Conservation (phyloP, 2,329 filamentous ascomycete species). For the Sarocladium oryzae region DNA sequence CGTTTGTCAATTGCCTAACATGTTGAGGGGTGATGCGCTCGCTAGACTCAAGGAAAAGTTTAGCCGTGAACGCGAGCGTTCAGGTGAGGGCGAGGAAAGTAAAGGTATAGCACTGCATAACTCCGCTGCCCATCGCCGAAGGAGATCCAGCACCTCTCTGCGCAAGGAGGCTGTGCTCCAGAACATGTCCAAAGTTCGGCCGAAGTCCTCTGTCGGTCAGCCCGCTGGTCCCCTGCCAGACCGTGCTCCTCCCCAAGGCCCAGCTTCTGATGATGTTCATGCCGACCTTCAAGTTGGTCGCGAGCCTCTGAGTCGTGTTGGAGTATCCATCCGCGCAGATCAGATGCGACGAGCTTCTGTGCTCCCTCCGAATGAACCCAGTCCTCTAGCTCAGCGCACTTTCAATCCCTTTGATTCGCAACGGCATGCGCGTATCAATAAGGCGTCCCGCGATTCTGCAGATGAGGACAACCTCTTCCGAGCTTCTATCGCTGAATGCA, state of each 20-base stretch:
- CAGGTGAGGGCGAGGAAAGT: conserved; percentile 66
- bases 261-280: conserved; percentile 71
- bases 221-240: conserved; percentile 1
- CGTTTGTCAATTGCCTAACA: conserved; percentile 83
- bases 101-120: conserved; percentile 98
- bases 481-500: conserved; percentile 85
- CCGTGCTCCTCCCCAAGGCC: conserved; percentile 28
- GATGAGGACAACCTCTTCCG: conserved; percentile 88
- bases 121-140: conserved; percentile 54
- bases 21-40: conserved; percentile 76
- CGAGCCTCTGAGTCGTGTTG: conserved; percentile 13
- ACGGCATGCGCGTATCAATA: conserved; percentile 39
- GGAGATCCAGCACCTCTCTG: conserved; percentile 66
- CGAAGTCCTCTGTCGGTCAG: conserved; percentile 33
- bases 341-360: conserved; percentile 13
- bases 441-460: conserved; percentile 70
- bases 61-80: conserved; percentile 71
- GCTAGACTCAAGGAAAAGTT: conserved; percentile 91
- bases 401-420: conserved; percentile 53
- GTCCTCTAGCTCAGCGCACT: conserved; percentile 42
- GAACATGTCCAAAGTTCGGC: conserved; percentile 47
- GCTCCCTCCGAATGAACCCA: conserved; percentile 25
- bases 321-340: conserved; percentile 18
- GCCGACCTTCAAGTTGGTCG: conserved; percentile 69
- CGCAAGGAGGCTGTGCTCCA: conserved; percentile 75